These are phyloP conservation scores for Trichophyton rubrum DNA, from an alignment of 2,329 filamentous ascomycete species.

Conservation along the genomic window DNA sequence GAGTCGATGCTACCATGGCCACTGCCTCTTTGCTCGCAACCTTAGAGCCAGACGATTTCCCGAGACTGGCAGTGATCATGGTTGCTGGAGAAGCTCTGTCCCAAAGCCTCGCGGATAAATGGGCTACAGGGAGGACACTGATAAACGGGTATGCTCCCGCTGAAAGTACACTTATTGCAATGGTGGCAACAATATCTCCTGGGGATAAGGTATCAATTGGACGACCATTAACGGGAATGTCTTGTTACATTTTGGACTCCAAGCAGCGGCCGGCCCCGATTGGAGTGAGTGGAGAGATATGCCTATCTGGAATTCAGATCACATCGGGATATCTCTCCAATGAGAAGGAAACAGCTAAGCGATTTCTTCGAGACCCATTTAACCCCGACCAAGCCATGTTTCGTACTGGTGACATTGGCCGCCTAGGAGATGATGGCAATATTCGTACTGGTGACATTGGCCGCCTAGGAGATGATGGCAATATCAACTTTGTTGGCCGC, in stretches of 20 bases:
- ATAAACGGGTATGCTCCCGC: constrained; percentile 2
- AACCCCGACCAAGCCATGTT: constrained; percentile 11
- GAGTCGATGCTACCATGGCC: constrained; percentile 23
- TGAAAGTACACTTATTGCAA: not conserved
- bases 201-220: not conserved
- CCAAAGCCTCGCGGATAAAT: not conserved
- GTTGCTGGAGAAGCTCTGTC: not conserved
- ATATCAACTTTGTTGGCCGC: constrained; percentile 15
- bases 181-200: not conserved
- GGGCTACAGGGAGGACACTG: not conserved
- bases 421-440: too few species aligned
- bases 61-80: constrained; percentile 4
- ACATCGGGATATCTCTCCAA: constrained; percentile 30
- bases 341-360: constrained; percentile 19
- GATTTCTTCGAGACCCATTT: constrained; percentile 24
- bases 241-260: not conserved
- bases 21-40: constrained; percentile 29
- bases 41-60: constrained; percentile 24
- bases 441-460: constrained; percentile 17
- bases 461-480: constrained; percentile 13
- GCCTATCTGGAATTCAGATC: constrained; percentile 34
- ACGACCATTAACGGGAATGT: not conserved
- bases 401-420: constrained; percentile 17
- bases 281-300: constrained; percentile 33
- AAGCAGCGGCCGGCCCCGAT: constrained; percentile 19